phyloP scores from a whole-genome alignment of 305 asterid species.

The Plantago lanceolata region DNA sequence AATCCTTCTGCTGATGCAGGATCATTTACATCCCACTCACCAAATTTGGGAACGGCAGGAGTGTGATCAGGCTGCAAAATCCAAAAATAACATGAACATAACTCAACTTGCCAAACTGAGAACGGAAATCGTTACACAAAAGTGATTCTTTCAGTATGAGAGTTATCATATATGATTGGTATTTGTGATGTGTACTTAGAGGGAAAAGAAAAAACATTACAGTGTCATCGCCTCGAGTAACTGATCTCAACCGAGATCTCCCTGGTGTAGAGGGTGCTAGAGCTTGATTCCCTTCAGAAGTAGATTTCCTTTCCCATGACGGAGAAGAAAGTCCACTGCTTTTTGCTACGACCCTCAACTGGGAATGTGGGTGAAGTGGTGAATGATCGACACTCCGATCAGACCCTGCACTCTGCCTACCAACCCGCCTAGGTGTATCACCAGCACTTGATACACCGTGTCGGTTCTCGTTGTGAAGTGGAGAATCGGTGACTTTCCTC shows the following conservation, averaged over 20 bases:
- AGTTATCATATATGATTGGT: not conserved
- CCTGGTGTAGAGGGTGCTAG: conserved; percentile 79
- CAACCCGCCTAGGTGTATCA: conserved; percentile 57
- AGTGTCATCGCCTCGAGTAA: conserved; percentile 63
- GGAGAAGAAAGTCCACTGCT: conserved; percentile 68
- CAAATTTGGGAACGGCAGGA: conserved; percentile 79
- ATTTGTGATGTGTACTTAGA: not conserved
- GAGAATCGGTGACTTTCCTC: conserved; percentile 51
- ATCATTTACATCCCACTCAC: conserved; percentile 84
- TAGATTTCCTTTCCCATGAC: conserved; percentile 70
- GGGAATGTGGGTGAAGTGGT: conserved; percentile 60
- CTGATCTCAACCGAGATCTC: conserved; percentile 79
- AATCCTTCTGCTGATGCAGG: conserved; percentile 84
- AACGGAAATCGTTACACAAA: not conserved
- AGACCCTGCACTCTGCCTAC: conserved; percentile 47
- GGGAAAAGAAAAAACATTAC: conserved; percentile 35
- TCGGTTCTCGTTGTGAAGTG: conserved; percentile 36
- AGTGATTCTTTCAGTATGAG: not conserved
- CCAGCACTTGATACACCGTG: conserved; percentile 46
- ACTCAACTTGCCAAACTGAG: not conserved
- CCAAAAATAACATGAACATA: not conserved
- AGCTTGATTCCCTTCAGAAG: conserved; percentile 56
- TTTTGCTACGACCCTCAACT: conserved; percentile 43
- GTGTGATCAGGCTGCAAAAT: conserved; percentile 64
- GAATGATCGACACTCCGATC: conserved; percentile 68